Evolutionary conservation across 2,329 filamentous ascomycete species (phyloP), one percentile per base, ranked within the genome.

Genomic region (Ascochyta lentis): DNA sequence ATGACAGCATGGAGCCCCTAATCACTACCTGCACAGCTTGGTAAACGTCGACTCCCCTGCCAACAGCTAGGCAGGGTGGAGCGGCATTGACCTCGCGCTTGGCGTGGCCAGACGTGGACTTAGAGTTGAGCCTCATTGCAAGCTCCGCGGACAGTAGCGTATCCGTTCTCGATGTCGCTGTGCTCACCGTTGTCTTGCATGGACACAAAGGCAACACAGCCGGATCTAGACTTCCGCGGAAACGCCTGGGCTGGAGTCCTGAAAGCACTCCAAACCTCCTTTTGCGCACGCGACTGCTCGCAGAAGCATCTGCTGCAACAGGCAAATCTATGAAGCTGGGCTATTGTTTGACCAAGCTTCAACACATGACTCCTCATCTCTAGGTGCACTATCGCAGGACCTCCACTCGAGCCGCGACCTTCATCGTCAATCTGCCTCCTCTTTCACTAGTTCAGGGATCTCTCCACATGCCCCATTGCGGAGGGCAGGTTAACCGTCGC

Each of bases 381-480:
- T 39, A n/a, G 16, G 26, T 26, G 6, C 22, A 39, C 38, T 31
- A 50, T 42, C 31, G 46, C 53, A 44, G 19, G 29, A 38, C 29
- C 42, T 34, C 42, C 42, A 39, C 37, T 56, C 16, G 31, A 44
- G 38, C 43, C 47, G 38, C 47, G 24, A 51, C 43, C 27, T 37
- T 48, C 53, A 56, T 3, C 42, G 22, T 56, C 38, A 39, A 39
- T 43, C 37, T 26, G 29, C 43, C 33, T 27, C 22, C 43, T 51
- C 42, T 16, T 33, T 10, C 33, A 41, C 53, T 56, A 56, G 53
- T 38, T 40, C 43, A 51, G 47, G 38, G 47, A 47, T 24, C 43
- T 56, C 53, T 51, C 53, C 53, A 47, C 47, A 56, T 12, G 47
- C 31, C 43, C 53, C 53, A 40, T 56, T 51, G 53, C 42, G 53